Evolutionary conservation across 305 asterid species (phyloP).

Genomic region (Fraxinus paxiana): DNA sequence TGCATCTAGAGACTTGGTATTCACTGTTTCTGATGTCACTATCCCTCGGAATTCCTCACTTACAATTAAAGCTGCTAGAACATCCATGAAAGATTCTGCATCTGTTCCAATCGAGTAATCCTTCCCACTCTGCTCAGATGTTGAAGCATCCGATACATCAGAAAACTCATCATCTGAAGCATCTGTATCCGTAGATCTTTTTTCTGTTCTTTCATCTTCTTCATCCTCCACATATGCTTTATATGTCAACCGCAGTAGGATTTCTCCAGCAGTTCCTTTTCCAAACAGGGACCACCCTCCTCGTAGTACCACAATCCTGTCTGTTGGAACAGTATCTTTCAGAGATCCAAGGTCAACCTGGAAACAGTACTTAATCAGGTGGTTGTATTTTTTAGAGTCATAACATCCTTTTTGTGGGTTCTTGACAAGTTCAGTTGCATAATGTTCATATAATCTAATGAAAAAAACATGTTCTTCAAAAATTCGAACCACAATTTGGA

Average conservation of each 20-base stretch:
- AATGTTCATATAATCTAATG: neutral
- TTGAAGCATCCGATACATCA: slow-evolving; percentile 36
- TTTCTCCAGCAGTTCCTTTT: slow-evolving; percentile 74
- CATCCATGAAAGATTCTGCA: slow-evolving; percentile 77
- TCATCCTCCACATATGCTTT: slow-evolving; percentile 98
- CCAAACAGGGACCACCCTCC: slow-evolving; percentile 82
- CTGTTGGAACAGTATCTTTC: slow-evolving; percentile 89
- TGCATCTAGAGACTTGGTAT: slow-evolving; percentile 38
- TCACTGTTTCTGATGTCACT: slow-evolving; percentile 69
- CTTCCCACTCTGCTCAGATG: slow-evolving; percentile 35
- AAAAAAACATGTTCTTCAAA: neutral
- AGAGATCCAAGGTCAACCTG: slow-evolving; percentile 91
- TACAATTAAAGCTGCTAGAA: slow-evolving; percentile 69
- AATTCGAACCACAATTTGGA: neutral
- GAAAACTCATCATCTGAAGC: slow-evolving; percentile 60
- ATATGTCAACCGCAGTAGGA: slow-evolving; percentile 79
- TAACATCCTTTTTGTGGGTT: neutral
- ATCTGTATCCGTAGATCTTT: slow-evolving; percentile 33
- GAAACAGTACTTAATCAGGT: slow-evolving; percentile 11
- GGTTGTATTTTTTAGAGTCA: neutral
- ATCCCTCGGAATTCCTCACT: slow-evolving; percentile 95
- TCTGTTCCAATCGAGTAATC: slow-evolving; percentile 37
- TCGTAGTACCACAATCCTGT: slow-evolving; percentile 63
- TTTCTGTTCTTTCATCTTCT: slow-evolving; percentile 72
- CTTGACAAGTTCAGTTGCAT: neutral